phyloP scores from a whole-genome alignment of 1,284 basidiomycete species.

The Prillingera fragicola region DNA sequence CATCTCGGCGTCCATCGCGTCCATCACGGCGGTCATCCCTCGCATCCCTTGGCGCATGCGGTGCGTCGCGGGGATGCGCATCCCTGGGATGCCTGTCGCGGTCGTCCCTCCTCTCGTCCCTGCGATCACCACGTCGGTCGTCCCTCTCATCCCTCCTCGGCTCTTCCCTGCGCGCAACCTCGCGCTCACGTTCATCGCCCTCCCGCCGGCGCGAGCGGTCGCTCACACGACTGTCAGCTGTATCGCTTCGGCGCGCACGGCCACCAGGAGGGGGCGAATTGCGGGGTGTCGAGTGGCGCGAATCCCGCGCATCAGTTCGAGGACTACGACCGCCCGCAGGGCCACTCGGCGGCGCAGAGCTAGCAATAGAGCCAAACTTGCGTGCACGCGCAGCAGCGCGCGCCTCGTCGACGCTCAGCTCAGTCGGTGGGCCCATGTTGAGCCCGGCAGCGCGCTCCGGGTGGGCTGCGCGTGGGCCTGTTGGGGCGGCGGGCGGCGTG shows the following conservation, averaged over 20 bases:
- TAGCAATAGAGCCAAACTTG: slow-evolving; percentile 28
- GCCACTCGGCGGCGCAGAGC: slow-evolving; percentile 12
- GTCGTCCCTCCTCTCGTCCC: neutral
- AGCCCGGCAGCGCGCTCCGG: slow-evolving; percentile 1
- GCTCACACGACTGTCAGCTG: slow-evolving; percentile 36
- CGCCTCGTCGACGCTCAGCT: slow-evolving; percentile 30
- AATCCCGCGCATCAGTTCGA: neutral
- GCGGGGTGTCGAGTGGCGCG: slow-evolving; percentile 4
- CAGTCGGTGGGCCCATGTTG: slow-evolving; percentile 32
- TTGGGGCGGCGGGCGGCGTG: neutral
- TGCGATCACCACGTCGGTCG: neutral
- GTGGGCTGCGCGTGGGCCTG: neutral
- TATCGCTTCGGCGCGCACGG: slow-evolving; percentile 25
- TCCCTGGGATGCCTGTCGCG: no score
- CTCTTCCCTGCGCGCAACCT: neutral
- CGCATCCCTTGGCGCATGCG: no score
- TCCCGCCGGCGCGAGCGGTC: slow-evolving; percentile 23
- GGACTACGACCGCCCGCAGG: slow-evolving; percentile 6
- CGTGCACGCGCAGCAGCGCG: slow-evolving; percentile 33
- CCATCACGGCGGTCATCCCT: neutral
- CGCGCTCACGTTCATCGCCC: slow-evolving; percentile 4
- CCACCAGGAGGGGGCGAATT: slow-evolving; percentile 3
- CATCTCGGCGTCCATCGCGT: slow-evolving; percentile 2
- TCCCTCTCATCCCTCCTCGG: neutral
- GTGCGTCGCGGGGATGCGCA: no score